Base-by-base conservation (phyloP, 352 stramenopile species). In the Phytophthora syringae region DNA sequence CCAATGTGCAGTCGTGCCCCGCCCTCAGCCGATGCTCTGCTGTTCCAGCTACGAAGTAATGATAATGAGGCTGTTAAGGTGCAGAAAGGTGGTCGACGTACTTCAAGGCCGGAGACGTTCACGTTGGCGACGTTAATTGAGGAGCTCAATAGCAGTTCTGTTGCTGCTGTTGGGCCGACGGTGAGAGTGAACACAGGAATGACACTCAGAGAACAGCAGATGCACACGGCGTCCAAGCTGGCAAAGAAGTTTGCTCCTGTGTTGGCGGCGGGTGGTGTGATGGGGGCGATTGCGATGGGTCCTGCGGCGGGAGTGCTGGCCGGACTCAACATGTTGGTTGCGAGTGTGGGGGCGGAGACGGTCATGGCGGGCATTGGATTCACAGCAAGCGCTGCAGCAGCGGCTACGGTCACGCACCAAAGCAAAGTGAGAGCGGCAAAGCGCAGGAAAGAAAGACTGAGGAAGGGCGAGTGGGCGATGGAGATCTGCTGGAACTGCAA, bases 401-500 rank as follows among this genome's bases (percentile, higher is more conserved):
- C 82, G 1, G 82, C 79, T 0, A 88, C 79, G 7, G 79, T 80
- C 2, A 76, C 82, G 6, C 77, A 79, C 28, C 76, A 87, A 45
- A 76, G 67, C 22, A 87, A 85, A 53, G 36, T 83, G 36, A 80
- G 76, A 27, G 72, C 77, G 4, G 65, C 68, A 0, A 70, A 79
- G 50, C 60, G 70, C 1, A 61, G 54, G 18, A 66, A 79, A 11
- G 79, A 91, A 47, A 49, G 71, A 39, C 36, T 87, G 32, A 67
- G 80, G 39, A 79, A 74, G 5, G 80, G 79, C 1, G 76, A 80
- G 32, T 91, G 82, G 82, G 82, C 82, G 3, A 91, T 86, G 72
- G 63, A 86, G 51, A 86, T 91, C 27, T 91, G 82, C 67, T 89
- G 82, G 79, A 73, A 80, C 21, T 84, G 79, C 65, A 88, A 87